Evolutionary conservation across 331 rosid species (phyloP).

Genomic region (Malus hybrid): DNA sequence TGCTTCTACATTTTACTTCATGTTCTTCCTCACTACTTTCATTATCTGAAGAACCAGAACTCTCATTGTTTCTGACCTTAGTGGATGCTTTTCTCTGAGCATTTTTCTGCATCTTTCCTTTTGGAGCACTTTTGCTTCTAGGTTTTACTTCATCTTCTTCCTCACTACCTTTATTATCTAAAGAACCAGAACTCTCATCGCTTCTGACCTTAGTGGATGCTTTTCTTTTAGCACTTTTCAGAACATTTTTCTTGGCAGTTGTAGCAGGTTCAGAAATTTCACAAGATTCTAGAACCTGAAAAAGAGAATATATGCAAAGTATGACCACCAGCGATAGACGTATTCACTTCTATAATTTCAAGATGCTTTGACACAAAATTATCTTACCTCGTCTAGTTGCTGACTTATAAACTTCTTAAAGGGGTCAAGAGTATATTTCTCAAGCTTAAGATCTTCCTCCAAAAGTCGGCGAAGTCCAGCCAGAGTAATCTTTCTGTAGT

Average conservation of each 20-base stretch:
- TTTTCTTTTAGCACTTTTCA: slow-evolving; percentile 45
- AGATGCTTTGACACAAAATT: background rate
- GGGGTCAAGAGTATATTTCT: slow-evolving; percentile 51
- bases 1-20: slow-evolving; percentile 60
- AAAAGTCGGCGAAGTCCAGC: slow-evolving; percentile 75
- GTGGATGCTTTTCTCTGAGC: slow-evolving; percentile 47
- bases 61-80: slow-evolving; percentile 43
- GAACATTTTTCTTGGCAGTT: slow-evolving; percentile 42
- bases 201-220: slow-evolving; percentile 44
- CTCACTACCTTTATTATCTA: slow-evolving; percentile 37
- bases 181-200: slow-evolving; percentile 49
- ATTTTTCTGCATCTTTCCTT: slow-evolving; percentile 37
- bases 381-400: slow-evolving; percentile 67
- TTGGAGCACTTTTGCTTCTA: slow-evolving; percentile 40
- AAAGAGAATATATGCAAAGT: background rate
- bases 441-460: slow-evolving; percentile 79
- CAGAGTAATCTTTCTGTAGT: slow-evolving; percentile 63
- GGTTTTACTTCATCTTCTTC: slow-evolving; percentile 64
- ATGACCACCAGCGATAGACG: background rate
- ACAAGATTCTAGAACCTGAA: slow-evolving; percentile 53
- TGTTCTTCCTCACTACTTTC: slow-evolving; percentile 52
- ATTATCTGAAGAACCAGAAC: slow-evolving; percentile 44
- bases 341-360: slow-evolving; percentile 12
- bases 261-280: slow-evolving; percentile 37
- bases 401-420: slow-evolving; percentile 60